Conservation (phyloP, 495 filamentous ascomycete species). For the Cercophora sp. region DNA sequence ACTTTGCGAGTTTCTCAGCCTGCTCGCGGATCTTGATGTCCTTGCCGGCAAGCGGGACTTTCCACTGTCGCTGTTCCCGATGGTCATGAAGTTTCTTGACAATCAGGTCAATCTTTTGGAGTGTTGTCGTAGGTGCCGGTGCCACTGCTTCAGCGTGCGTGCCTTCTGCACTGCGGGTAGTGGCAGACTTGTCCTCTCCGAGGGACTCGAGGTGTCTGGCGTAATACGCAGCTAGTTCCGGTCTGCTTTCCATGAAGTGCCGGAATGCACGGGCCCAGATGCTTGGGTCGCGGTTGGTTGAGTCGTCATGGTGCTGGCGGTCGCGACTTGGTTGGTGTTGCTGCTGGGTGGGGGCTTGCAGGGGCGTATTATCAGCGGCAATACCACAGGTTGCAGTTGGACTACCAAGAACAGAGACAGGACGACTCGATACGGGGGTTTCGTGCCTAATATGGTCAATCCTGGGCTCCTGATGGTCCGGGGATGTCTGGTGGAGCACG, state of each 20-base stretch:
- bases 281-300: neutral
- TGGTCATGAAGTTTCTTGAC: slow-evolving; percentile 21
- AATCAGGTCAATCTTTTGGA: slow-evolving; percentile 6
- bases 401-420: neutral
- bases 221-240: slow-evolving; percentile 3
- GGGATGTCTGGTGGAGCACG: neutral
- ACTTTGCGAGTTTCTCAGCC: slow-evolving; percentile 28
- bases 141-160: neutral
- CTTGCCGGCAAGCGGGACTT: slow-evolving; percentile 15
- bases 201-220: slow-evolving; percentile 2
- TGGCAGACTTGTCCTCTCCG: neutral
- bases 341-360: neutral
- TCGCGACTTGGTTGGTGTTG: neutral
- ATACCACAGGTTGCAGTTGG: neutral
- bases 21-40: slow-evolving; percentile 24
- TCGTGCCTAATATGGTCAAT: neutral
- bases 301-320: neutral
- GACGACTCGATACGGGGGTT: neutral
- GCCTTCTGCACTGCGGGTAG: neutral
- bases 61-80: slow-evolving; percentile 26
- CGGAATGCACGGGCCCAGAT: slow-evolving; percentile 3
- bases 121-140: neutral
- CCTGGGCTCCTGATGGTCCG: neutral
- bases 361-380: neutral
- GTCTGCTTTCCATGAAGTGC: neutral